Evolutionary conservation across 176 grass and related monocot genomes (phyloP), one percentile per base, ranked within the genome.

Genomic region (Eragrostis curvula): DNA sequence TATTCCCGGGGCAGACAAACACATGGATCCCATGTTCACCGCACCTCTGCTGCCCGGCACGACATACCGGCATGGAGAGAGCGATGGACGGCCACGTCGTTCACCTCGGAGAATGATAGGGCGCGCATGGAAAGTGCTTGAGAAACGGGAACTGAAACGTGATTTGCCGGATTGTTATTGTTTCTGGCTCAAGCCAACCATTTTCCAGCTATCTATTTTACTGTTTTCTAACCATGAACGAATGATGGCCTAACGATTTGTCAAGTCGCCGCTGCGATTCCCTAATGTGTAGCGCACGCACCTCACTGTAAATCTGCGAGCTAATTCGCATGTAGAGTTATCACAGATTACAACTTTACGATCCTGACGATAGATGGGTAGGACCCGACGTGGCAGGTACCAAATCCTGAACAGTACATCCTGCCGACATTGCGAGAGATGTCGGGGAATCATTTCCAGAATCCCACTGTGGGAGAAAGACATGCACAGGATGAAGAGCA

Each of bases 11-110:
- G n/a, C n/a, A n/a, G n/a, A n/a, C n/a, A n/a, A n/a, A n/a, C n/a
- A n/a, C 87, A 49, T 84, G 87, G 47, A 27, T 45, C 52, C 79
- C 85, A 83, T 25, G 74, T 82, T 86, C 84, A 11, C 8, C 21
- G 9, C 58, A 52, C 57, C 57, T 27, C 57, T 27, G 24, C 23
- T 17, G 25, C 27, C 6, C 75, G 59, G 25, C 79, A 60, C 43
- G 79, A 72, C 53, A 59, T 74, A 17, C 60, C 13, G n/a, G 24
- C 67, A 36, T 15, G 56, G 55, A 57, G 21, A 47, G 79, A 56
- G 56, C 6, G 7, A 25, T 51, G 70, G 28, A 53, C 58, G 70
- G 58, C 71, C 3, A 66, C 23, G 32, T 44, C 32, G 25, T n/a
- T n/a, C n/a, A n/a, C n/a, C n/a, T n/a, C n/a, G n/a, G n/a, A n/a